Percentiles rank a stretch among this genome's conserved stretches.
Conservation (phyloP, 176 grass and related monocot species). For the Aegilops bicornis region DNA sequence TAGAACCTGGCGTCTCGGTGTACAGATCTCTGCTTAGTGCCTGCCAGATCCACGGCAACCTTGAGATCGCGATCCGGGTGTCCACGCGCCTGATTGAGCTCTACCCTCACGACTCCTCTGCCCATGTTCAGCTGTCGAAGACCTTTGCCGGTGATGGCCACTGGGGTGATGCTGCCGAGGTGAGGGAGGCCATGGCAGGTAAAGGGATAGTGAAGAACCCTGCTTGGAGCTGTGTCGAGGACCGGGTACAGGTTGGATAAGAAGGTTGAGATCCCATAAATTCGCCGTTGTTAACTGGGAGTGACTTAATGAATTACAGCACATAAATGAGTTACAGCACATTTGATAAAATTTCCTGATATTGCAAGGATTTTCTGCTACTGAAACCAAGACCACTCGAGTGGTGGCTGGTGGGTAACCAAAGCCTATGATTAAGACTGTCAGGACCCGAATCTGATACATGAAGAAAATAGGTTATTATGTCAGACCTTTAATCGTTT, state of each 20-base stretch:
- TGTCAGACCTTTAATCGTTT: not conserved
- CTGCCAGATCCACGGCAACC: constrained; percentile 45
- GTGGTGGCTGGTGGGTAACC: too few species aligned
- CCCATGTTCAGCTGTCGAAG: constrained; percentile 50
- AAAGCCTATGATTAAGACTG: not conserved
- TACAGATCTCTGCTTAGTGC: constrained; percentile 36
- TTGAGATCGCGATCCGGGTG: constrained; percentile 18
- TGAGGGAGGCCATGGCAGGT: constrained; percentile 29
- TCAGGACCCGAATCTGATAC: not conserved
- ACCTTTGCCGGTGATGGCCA: constrained; percentile 34
- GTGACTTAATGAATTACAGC: not conserved
- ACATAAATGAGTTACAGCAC: not conserved
- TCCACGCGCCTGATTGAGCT: constrained; percentile 23
- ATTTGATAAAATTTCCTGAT: not conserved
- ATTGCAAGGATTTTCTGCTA: not conserved
- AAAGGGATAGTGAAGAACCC: constrained; percentile 25
- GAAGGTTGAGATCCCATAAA: not conserved
- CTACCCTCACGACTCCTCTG: constrained; percentile 35
- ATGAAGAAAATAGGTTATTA: not conserved
- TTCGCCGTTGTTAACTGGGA: not conserved
- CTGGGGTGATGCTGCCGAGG: constrained; percentile 33
- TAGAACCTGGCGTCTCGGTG: constrained; percentile 27
- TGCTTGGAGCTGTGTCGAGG: constrained; percentile 35
- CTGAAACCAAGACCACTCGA: not conserved
- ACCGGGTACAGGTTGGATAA: not conserved